phyloP scores from a whole-genome alignment of 228 moss, liverwort and hornwort genomes.

The Sphagnum fallax region DNA sequence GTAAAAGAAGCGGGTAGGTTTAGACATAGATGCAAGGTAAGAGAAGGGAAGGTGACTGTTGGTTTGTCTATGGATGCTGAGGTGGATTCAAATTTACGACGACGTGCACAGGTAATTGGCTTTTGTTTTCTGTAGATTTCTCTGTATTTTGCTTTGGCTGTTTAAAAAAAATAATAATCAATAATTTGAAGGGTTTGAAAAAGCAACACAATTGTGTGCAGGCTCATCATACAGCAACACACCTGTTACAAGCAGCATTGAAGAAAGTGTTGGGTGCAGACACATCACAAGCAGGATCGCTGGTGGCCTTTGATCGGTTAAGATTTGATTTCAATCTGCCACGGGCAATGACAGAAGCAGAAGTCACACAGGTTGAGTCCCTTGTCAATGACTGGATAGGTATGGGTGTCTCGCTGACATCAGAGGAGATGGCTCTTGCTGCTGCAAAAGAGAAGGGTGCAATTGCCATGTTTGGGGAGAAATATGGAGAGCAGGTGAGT shows the following conservation, averaged over 20 bases:
- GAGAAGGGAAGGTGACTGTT: slow-evolving; percentile 54
- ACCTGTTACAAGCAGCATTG: slow-evolving; percentile 80
- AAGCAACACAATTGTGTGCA: slow-evolving; percentile 13
- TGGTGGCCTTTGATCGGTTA: slow-evolving; percentile 83
- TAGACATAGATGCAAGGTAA: slow-evolving; percentile 58
- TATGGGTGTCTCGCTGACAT: slow-evolving; percentile 55
- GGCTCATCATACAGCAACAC: slow-evolving; percentile 91
- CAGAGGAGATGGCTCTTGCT: slow-evolving; percentile 72
- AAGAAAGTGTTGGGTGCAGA: slow-evolving; percentile 66
- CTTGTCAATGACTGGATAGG: slow-evolving; percentile 83
- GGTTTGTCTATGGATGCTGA: slow-evolving; percentile 51
- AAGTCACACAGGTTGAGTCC: slow-evolving; percentile 53
- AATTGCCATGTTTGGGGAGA: slow-evolving; percentile 89
- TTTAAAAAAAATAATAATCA: too few species aligned
- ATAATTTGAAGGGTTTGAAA: too few species aligned
- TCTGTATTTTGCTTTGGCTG: neutral
- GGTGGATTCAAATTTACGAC: slow-evolving; percentile 51
- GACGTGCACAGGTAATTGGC: slow-evolving; percentile 60
- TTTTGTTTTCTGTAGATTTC: neutral
- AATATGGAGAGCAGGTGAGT: slow-evolving; percentile 83
- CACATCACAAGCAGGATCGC: slow-evolving; percentile 79
- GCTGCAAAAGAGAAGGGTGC: slow-evolving; percentile 73
- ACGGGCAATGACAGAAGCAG: slow-evolving; percentile 80
- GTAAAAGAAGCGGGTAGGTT: slow-evolving; percentile 72
- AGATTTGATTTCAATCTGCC: slow-evolving; percentile 88